A percentile compares a stretch with the other conserved stretches of the same genome.
Conservation (phyloP, 495 filamentous ascomycete species). For the Aspergillus sparsus region DNA sequence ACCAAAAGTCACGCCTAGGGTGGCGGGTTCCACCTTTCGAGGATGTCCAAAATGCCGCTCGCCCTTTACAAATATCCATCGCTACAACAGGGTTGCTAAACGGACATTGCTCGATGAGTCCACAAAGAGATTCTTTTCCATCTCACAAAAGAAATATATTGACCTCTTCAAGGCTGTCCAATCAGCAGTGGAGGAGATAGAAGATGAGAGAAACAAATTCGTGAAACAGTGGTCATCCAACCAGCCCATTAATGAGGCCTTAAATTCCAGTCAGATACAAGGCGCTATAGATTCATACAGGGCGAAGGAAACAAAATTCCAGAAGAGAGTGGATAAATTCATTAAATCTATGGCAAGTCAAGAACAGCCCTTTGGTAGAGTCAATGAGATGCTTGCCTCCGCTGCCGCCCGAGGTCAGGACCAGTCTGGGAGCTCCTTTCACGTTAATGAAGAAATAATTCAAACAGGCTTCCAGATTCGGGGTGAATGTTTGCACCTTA, state of each 20-base stretch:
- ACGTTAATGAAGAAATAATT: conserved; percentile 40
- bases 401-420: conserved; percentile 37
- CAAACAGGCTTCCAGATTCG: conserved; percentile 41
- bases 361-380: conserved; percentile 63
- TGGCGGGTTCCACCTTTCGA: not conserved
- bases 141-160: not conserved
- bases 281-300: not conserved
- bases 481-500: conserved; percentile 49
- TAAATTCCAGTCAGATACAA: not conserved
- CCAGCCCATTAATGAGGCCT: too few relatives aligned
- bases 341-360: conserved; percentile 1
- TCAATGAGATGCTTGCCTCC: conserved; percentile 43
- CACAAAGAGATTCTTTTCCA: conserved; percentile 19
- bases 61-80: conserved; percentile 19
- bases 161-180: not conserved
- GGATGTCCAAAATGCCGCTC: conserved; percentile 22
- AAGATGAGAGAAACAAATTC: not conserved
- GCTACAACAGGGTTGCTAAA: conserved; percentile 21
- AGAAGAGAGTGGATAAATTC: conserved; percentile 8
- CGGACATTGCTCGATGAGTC: conserved; percentile 18
- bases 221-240: not conserved
- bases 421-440: conserved; percentile 40
- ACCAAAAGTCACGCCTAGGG: conserved; percentile 6
- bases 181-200: not conserved
- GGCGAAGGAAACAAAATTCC: not conserved